Percentiles rank a stretch among this genome's conserved stretches.
phyloP scores from a whole-genome alignment of 306 rosid genomes.

The Prinsepia uniflora region DNA sequence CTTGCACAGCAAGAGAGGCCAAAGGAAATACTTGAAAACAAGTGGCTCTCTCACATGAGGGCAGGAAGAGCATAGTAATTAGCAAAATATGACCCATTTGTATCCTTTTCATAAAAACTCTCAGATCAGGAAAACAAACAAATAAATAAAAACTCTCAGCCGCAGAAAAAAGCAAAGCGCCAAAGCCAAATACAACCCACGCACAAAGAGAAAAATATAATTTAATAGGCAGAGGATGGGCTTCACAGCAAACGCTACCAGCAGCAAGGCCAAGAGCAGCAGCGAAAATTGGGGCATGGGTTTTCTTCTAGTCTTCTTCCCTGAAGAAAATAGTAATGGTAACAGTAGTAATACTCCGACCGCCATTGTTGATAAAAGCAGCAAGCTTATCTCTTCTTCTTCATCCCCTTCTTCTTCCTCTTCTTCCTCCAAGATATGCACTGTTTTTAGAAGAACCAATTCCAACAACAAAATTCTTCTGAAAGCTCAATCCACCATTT shows the following conservation, averaged over 20 bases:
- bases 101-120: no score
- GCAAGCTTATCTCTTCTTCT: slow-evolving; percentile 30
- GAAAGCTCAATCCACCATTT: slow-evolving; percentile 72
- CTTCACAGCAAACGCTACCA: slow-evolving; percentile 26
- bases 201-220: no score
- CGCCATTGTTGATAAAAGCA: slow-evolving; percentile 31
- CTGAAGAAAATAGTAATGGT: slow-evolving; percentile 32
- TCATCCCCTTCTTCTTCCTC: slow-evolving; percentile 10
- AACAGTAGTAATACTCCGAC: not conserved
- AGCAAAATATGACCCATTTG: not conserved
- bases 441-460: slow-evolving; percentile 21
- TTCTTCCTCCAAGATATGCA: slow-evolving; percentile 14
- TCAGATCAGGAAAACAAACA: no score
- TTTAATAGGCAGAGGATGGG: slow-evolving; percentile 11
- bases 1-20: not conserved
- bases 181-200: not conserved
- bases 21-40: not conserved
- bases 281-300: slow-evolving; percentile 56
- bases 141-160: not conserved
- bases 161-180: not conserved
- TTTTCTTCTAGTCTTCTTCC: slow-evolving; percentile 63
- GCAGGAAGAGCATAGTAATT: not conserved
- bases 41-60: not conserved
- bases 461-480: slow-evolving; percentile 34
- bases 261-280: not conserved